phyloP scores from a whole-genome alignment of 2,329 filamentous ascomycete species.

The Erysiphe pulchra region DNA sequence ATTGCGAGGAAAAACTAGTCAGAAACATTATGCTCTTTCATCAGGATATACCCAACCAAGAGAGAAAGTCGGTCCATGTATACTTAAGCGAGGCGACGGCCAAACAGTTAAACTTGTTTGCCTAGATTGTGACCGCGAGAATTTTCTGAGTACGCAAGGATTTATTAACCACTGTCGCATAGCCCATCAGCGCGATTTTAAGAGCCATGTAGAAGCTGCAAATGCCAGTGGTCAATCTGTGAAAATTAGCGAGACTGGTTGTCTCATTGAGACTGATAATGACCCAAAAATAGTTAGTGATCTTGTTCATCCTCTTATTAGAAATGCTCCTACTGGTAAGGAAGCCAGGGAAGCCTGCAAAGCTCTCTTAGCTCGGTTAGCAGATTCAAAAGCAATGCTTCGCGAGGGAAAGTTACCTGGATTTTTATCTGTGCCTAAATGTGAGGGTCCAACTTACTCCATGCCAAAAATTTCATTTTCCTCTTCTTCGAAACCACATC shows the following conservation, averaged over 20 bases:
- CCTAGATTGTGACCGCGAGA: conserved; percentile 62
- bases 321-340: conserved; percentile 26
- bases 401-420: conserved; percentile 24
- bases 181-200: conserved; percentile 76
- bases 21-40: conserved; percentile 43
- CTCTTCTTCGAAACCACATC: conserved; percentile 34
- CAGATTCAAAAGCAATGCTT: conserved; percentile 26
- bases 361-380: conserved; percentile 25
- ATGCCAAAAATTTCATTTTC: conserved; percentile 17
- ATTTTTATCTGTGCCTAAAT: conserved; percentile 20
- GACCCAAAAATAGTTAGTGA: conserved; percentile 1
- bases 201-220: conserved; percentile 86
- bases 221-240: conserved; percentile 65
- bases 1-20: conserved; percentile 29
- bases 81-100: conserved; percentile 67
- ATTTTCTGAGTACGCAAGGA: conserved; percentile 93
- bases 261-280: conserved; percentile 20
- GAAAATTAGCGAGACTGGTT: conserved; percentile 35
- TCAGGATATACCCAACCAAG: conserved; percentile 48
- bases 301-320: conserved; percentile 35
- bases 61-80: conserved; percentile 58
- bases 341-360: conserved; percentile 19
- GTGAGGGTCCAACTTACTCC: conserved; percentile 6
- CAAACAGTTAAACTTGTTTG: conserved; percentile 77
- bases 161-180: conserved; percentile 99